Evolutionary conservation across 495 filamentous ascomycete species (phyloP).

Genomic region (Neurospora sp.): DNA sequence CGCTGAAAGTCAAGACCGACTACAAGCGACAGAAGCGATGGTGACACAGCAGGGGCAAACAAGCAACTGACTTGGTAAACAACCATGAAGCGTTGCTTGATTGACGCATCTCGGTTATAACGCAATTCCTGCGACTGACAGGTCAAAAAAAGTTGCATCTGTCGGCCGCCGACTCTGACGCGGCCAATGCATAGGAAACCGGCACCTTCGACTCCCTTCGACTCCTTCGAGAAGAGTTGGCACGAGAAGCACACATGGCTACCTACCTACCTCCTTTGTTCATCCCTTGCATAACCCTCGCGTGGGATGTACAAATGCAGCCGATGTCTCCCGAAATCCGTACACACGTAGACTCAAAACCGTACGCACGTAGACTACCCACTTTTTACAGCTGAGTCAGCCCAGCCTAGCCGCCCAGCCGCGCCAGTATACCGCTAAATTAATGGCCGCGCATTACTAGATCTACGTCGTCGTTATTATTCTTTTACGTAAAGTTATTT

Average conservation of each 20-base stretch:
- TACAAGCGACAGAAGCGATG: not conserved
- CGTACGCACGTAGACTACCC: too few species aligned
- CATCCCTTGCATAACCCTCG: not conserved
- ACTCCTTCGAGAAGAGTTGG: not conserved
- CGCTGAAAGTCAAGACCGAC: not conserved
- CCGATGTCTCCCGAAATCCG: too few species aligned
- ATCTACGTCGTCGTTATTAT: too few species aligned
- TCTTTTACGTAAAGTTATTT: too few species aligned
- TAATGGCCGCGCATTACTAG: too few species aligned
- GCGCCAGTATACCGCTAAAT: too few species aligned
- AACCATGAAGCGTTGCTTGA: not conserved
- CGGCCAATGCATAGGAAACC: not conserved
- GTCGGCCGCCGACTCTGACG: not conserved
- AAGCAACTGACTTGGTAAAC: not conserved
- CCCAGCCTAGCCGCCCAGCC: too few species aligned
- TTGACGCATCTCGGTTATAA: not conserved
- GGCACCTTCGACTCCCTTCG: not conserved
- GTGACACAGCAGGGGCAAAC: not conserved
- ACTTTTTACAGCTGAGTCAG: too few species aligned
- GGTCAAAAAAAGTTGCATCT: not conserved
- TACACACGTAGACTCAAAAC: too few species aligned
- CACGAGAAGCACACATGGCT: not conserved
- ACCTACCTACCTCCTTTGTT: not conserved
- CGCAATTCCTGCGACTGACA: not conserved
- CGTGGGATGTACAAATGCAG: not conserved